phyloP scores from a whole-genome alignment of 148 eudicot species.

The Cornus kousa region DNA sequence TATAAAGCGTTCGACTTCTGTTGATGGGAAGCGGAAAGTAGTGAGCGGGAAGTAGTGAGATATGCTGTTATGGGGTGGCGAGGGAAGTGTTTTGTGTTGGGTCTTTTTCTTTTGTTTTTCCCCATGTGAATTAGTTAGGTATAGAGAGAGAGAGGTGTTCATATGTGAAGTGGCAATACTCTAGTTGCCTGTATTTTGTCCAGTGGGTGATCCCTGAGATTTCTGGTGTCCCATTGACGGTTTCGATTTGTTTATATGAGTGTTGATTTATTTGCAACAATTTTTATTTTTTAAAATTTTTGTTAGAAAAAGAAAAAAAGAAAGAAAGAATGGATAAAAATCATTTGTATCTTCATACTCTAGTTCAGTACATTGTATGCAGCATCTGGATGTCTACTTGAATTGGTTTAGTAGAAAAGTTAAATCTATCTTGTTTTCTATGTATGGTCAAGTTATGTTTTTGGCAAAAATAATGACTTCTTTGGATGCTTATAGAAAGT shows the following conservation, averaged over 20 bases:
- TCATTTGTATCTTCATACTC: background rate
- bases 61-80: background rate
- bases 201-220: slow-evolving; percentile 17
- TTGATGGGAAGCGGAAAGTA: slow-evolving; percentile 46
- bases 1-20: slow-evolving; percentile 28
- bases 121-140: slow-evolving; percentile 16
- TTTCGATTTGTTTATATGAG: background rate
- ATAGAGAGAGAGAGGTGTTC: slow-evolving; percentile 3
- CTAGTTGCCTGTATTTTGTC: slow-evolving; percentile 8
- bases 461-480: no score
- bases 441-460: no score
- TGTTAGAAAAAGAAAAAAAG: background rate
- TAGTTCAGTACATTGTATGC: no score
- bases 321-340: background rate
- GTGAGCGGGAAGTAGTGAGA: slow-evolving; percentile 42
- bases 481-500: no score
- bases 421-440: no score
- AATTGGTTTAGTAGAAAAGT: background rate
- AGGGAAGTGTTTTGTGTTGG: slow-evolving; percentile 10
- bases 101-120: background rate
- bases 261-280: background rate
- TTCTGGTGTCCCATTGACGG: slow-evolving; percentile 11
- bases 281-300: background rate
- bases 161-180: slow-evolving; percentile 16
- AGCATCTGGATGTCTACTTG: background rate